Base-by-base conservation (phyloP, 805 yeast genomes). In the Grigorovia jiainica region DNA sequence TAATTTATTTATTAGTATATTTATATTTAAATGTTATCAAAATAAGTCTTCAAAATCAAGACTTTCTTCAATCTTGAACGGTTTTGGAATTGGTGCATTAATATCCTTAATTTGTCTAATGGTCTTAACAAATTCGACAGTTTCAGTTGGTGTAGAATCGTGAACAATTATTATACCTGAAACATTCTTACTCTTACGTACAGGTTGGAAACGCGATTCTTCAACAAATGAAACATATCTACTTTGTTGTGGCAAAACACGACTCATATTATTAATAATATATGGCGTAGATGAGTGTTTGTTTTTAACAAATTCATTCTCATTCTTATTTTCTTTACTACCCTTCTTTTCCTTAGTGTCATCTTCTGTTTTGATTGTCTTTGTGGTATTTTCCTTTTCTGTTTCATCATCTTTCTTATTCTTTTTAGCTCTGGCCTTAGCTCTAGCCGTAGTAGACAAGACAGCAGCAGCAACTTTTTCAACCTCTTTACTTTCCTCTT, bases 391-490 rank as follows among this genome's bases (percentile, higher is more conserved):
- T 52, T 56, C 46, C 47, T 52, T 49, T 34, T 58, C 61, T 21
- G 57, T 62, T 34, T 68, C 75, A 58, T 70, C 71, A 24, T 70
- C 78, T 43, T 70, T 76, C 75, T 58, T 75, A 66, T 53, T 72
- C 74, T 53, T 71, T 68, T 77, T 80, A 20, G 95, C 95, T 61
- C 97, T 79, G 27, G 90, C 92, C 62, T 84, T 86, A n/a, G 96
- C 96, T 61, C 80, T 82, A 15, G 80, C 86, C 2, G 98, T 90
- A 1, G 97, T 90, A 2, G 97, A 87, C 43, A 92, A 72, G 13
- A 92, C 95, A 2, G 97, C 98, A 34, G 95, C 85, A 2, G 87
- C 84, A 38, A 87, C 75, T 67, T 85, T 87, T 60, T 87, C 97
- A 3, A 89, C 86, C 41, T 80, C 87, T 58, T 85, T 84, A 50